A percentile compares a stretch with the other conserved stretches of the same genome.
phyloP scores from a whole-genome alignment of 371 early-diverging fungal genomes.

The Dichotomocladium elegans region DNA sequence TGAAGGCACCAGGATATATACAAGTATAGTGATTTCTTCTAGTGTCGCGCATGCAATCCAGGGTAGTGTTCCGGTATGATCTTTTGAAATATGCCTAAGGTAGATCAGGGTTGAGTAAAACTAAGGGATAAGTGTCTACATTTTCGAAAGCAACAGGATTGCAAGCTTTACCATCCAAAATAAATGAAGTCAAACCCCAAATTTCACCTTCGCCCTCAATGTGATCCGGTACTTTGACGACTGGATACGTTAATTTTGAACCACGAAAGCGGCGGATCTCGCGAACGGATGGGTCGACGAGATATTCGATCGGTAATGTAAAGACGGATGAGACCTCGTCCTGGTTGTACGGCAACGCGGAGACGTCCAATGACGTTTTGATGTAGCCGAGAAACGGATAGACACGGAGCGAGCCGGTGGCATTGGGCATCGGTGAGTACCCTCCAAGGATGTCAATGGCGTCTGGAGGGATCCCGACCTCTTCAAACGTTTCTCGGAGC shows the following conservation, averaged over 20 bases:
- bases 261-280: slow-evolving; percentile 57
- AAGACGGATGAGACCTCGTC: slow-evolving; percentile 75
- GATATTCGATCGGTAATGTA: slow-evolving; percentile 61
- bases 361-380: slow-evolving; percentile 29
- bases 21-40: no score
- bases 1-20: no score
- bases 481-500: slow-evolving; percentile 82
- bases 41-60: not conserved
- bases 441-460: slow-evolving; percentile 64
- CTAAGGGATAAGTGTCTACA: no score
- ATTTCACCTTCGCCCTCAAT: slow-evolving; percentile 46
- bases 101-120: not conserved
- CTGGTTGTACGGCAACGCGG: slow-evolving; percentile 38
- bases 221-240: slow-evolving; percentile 52
- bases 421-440: slow-evolving; percentile 65
- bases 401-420: slow-evolving; percentile 59
- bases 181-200: slow-evolving; percentile 88
- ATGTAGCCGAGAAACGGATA: slow-evolving; percentile 74
- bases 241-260: slow-evolving; percentile 56
- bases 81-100: slow-evolving; percentile 35
- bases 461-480: slow-evolving; percentile 58
- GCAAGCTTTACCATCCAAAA: slow-evolving; percentile 60
- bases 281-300: slow-evolving; percentile 50
- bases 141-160: no score
- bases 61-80: slow-evolving; percentile 32